A percentile compares a stretch with the other conserved stretches of the same genome.
Conservation (phyloP, 1,284 basidiomycete genomes). For the Fomitopsis palustris region DNA sequence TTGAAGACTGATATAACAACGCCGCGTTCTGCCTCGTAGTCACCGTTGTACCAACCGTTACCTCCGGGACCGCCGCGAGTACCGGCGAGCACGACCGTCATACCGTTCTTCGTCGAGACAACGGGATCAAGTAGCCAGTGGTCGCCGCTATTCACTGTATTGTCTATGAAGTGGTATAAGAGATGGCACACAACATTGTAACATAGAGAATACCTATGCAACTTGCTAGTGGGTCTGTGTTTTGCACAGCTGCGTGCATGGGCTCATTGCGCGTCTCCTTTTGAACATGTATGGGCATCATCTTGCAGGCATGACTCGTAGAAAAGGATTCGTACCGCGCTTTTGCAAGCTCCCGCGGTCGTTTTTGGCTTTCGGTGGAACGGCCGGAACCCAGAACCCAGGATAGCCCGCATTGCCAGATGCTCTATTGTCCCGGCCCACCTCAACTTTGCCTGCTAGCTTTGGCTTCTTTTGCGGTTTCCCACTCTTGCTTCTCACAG, state of each 20-base stretch:
- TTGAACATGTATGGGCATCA: not conserved
- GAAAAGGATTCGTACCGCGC: not conserved
- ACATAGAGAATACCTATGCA: too few species aligned
- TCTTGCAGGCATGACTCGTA: too few species aligned
- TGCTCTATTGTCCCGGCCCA: not conserved
- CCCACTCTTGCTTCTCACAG: not conserved
- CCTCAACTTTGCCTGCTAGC: not conserved
- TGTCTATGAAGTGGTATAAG: too few species aligned
- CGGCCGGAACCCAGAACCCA: conserved; percentile 1
- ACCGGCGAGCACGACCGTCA: conserved; percentile 14
- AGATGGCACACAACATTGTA: too few species aligned
- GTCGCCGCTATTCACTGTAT: too few species aligned
- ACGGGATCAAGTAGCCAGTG: conserved; percentile 13
- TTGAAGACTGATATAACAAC: conserved; percentile 18
- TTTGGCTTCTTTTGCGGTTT: not conserved
- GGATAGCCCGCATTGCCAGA: not conserved
- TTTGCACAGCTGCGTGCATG: not conserved
- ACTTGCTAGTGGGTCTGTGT: not conserved
- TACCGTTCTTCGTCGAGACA: conserved; percentile 10
- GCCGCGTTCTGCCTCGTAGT: conserved; percentile 16
- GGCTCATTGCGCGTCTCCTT: too few species aligned
- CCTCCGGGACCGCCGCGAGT: not conserved
- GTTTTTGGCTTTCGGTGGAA: not conserved
- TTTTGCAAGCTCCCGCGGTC: not conserved
- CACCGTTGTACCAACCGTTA: conserved; percentile 18